Evolutionary conservation across 352 stramenopile species (phyloP), one percentile per base, ranked within the genome.

Genomic region (Phytophthora tubulina): DNA sequence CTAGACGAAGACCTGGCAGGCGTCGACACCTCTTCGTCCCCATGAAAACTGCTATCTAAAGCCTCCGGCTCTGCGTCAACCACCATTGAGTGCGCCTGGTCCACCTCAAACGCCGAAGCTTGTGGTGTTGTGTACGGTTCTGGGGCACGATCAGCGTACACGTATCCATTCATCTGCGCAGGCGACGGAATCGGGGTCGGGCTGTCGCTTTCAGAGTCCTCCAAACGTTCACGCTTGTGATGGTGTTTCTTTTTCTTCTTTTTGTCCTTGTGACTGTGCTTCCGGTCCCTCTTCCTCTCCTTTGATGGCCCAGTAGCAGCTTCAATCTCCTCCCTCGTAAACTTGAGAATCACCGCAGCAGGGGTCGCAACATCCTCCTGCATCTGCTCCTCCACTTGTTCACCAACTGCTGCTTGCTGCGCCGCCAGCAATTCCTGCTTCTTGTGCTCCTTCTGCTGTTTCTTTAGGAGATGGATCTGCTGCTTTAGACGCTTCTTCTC

Each of bases 401-500:
- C 62, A 15, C 14, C 21, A 59, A 27, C 21, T 27, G 21, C 36
- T 13, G 46, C 17, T 31, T 79, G 53, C 10, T 76, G 39, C 13
- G 41, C n/a, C 0, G 11, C 45, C 15, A 72, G 15, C 15, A 38
- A 44, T 15, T 82, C 76, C 33, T 85, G 82, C 53, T 87, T 88
- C 70, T 84, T 82, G 38, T 85, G 71, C 53, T 87, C 54, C 67
- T 87, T 76, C 62, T 91, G 79, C 69, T 91, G 83, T 56, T 93
- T 91, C 70, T 89, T 89, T 8, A 85, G 60, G 32, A 78, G 48
- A 30, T 88, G 77, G 13, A 84, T 73, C 58, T 89, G 80, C 36
- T 75, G 85, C 73, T 72, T 80, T 27, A 75, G 52, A 17, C 59
- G 74, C 70, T 82, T 92, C 66, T 82, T 92, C 72, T 82, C 84